Percentiles rank a stretch among this genome's conserved stretches.
Evolutionary conservation across 2,329 filamentous ascomycete genomes (phyloP).

Genomic region (Talaromyces pinophilus): DNA sequence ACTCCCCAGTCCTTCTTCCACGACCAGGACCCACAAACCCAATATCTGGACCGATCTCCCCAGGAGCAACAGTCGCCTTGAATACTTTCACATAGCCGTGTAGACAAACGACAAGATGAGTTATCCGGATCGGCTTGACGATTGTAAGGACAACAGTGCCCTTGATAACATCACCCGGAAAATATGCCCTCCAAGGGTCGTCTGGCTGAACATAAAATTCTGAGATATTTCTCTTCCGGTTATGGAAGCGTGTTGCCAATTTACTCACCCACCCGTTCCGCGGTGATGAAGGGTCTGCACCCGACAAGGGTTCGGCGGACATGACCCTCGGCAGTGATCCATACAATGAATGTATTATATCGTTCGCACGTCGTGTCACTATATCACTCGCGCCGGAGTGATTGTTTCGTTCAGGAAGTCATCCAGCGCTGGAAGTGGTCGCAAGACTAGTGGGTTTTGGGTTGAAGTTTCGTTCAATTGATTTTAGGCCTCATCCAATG

Average conservation of each 20-base stretch:
- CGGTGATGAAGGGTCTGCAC: constrained; percentile 39
- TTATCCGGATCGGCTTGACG: constrained; percentile 61
- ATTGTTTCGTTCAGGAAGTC: constrained; percentile 1
- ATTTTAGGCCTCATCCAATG: not conserved
- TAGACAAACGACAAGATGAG: constrained; percentile 63
- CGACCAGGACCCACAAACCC: constrained; percentile 56
- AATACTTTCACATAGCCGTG: constrained; percentile 67
- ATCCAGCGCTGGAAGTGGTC: constrained; percentile 7
- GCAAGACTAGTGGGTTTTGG: not conserved
- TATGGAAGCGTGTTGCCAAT: constrained; percentile 57
- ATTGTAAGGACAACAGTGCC: constrained; percentile 63
- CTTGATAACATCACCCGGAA: constrained; percentile 62
- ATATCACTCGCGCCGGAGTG: constrained; percentile 15
- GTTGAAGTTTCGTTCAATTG: not conserved
- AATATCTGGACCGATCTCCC: constrained; percentile 54
- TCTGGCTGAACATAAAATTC: constrained; percentile 65
- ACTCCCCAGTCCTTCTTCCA: constrained; percentile 54
- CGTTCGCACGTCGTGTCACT: not conserved
- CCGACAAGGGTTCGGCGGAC: constrained; percentile 41
- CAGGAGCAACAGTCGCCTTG: constrained; percentile 60
- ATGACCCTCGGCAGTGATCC: constrained; percentile 42
- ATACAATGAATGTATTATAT: constrained; percentile 30
- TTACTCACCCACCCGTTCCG: constrained; percentile 53
- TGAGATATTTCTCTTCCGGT: constrained; percentile 57
- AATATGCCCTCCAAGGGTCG: constrained; percentile 64